These are phyloP conservation scores for Thyridium curvatum DNA, from an alignment of 2,329 filamentous ascomycete genomes.

Conservation along the genomic window DNA sequence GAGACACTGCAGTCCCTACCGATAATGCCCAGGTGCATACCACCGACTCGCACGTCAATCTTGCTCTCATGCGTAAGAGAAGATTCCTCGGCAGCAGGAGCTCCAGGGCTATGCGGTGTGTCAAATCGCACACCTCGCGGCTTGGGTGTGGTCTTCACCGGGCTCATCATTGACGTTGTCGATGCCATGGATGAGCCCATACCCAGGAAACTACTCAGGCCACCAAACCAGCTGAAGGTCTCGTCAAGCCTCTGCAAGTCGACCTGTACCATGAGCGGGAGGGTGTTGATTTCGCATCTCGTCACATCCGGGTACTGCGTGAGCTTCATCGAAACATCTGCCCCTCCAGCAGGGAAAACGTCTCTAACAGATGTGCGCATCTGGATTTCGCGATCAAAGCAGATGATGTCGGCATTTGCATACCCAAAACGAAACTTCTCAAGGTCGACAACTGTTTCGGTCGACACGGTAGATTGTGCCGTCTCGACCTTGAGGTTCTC, in stretches of 20 bases:
- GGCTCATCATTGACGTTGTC: slow-evolving; percentile 37
- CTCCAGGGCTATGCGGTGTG: slow-evolving; percentile 15
- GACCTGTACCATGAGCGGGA: slow-evolving; percentile 69
- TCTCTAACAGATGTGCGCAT: slow-evolving; percentile 55
- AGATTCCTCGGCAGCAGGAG: too few relatives aligned
- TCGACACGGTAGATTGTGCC: slow-evolving; percentile 16
- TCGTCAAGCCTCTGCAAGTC: slow-evolving; percentile 81
- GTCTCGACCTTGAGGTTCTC: slow-evolving; percentile 32
- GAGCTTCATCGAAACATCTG: slow-evolving; percentile 52
- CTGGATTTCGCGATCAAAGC: slow-evolving; percentile 51
- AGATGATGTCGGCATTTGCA: slow-evolving; percentile 53
- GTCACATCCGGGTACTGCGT: slow-evolving; percentile 35
- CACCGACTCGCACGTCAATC: slow-evolving; percentile 69
- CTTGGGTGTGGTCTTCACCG: slow-evolving; percentile 31
- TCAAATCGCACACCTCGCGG: slow-evolving; percentile 54
- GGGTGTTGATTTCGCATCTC: slow-evolving; percentile 62
- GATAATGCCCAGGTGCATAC: slow-evolving; percentile 67
- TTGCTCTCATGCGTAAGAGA: slow-evolving; percentile 49
- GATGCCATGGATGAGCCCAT: slow-evolving; percentile 80
- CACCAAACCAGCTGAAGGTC: slow-evolving; percentile 82
- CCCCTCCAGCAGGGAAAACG: slow-evolving; percentile 48
- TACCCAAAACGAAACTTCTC: slow-evolving; percentile 59
- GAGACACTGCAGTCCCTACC: slow-evolving; percentile 71
- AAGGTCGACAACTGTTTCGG: slow-evolving; percentile 36
- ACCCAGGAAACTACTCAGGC: slow-evolving; percentile 84